A percentile compares a stretch with the other conserved stretches of the same genome.
Conservation (phyloP, 139 green algal species). For the Chlorella sp. region DNA sequence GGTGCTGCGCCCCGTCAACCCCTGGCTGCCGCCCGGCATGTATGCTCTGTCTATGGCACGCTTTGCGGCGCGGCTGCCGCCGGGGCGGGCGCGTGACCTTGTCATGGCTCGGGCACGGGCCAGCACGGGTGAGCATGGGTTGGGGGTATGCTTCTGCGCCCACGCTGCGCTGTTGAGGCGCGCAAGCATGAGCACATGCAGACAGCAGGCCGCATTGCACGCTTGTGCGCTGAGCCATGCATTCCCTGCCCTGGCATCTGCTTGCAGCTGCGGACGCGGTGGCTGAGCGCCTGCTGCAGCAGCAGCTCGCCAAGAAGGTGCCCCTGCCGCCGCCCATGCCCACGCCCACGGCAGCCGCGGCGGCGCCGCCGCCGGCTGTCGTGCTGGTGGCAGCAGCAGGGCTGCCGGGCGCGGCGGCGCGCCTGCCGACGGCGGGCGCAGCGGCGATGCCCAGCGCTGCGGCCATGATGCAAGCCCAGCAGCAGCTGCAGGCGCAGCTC, state of each 20-base stretch:
- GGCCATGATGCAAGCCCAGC: slow-evolving; percentile 18
- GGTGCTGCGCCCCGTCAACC: slow-evolving; percentile 23
- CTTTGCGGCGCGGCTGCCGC: slow-evolving; percentile 37
- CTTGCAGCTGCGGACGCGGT: slow-evolving; percentile 3
- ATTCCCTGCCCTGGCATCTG: too few relatives aligned
- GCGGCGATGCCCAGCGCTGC: neutral
- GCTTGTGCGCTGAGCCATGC: neutral
- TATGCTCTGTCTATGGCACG: slow-evolving; percentile 32
- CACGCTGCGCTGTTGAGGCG: too few relatives aligned
- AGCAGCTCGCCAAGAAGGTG: slow-evolving; percentile 29
- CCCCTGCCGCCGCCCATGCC: neutral
- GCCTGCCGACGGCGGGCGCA: neutral
- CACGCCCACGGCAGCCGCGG: neutral
- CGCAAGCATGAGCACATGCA: too few relatives aligned
- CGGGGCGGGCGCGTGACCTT: slow-evolving; percentile 18
- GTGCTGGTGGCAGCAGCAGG: too few relatives aligned
- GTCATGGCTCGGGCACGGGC: slow-evolving; percentile 20
- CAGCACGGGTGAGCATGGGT: slow-evolving; percentile 16
- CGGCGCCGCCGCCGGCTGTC: neutral
- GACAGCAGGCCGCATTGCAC: too few relatives aligned
- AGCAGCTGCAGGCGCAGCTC: slow-evolving; percentile 11
- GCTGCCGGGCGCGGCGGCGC: neutral
- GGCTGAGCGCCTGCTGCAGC: slow-evolving; percentile 17
- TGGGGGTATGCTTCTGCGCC: too few relatives aligned
- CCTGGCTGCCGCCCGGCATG: slow-evolving; percentile 10